Evolutionary conservation across 345 rosid genomes (phyloP), one percentile per base, ranked within the genome.

Genomic region (Pugionium cornutum): DNA sequence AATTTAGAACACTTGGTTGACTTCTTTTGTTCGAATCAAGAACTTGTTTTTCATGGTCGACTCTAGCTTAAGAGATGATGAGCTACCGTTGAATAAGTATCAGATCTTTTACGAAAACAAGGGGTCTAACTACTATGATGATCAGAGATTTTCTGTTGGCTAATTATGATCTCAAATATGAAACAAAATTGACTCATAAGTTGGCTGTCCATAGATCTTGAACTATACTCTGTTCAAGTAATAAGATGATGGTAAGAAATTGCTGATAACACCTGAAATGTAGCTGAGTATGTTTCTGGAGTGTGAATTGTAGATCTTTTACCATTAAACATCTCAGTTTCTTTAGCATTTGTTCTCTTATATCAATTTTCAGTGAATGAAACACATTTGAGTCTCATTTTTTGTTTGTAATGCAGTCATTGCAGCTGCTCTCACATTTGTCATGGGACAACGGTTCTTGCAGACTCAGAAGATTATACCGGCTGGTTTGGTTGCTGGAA

Each of bases 401-500:
- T 34, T 37, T 37, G 41, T 5, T 4, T 56, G 58, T 52, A 10
- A 49, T 68, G 63, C 83, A 87, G 97, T 80, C 66, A 81, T 80
- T 64, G 95, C 98, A 7, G 87, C 82, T 1, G 55, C 28, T 6
- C 80, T 89, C 66, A 84, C 95, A 56, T 70, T 82, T 37, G 76
- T 83, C 28, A 92, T 92, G 98, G 97, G 92, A 41, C 88, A 84
- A 57, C 89, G 92, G 30, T 92, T 81, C 62, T 29, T 84, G 43
- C 80, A 77, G 45, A 87, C 98, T 53, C 84, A 85, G 3, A 92
- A 89, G 83, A 76, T 92, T 62, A 86, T 89, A 88, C 98, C 98
- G 7, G 89, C 97, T 51, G 89, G 88, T 69, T 53, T 92, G 41
- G 79, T 92, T 35, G 95, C 92, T 8, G 98, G 81, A 37, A 77